Percentiles rank a stretch among this genome's conserved stretches.
phyloP scores from a whole-genome alignment of 2,329 filamentous ascomycete genomes.

The Rutstroemia sp. region DNA sequence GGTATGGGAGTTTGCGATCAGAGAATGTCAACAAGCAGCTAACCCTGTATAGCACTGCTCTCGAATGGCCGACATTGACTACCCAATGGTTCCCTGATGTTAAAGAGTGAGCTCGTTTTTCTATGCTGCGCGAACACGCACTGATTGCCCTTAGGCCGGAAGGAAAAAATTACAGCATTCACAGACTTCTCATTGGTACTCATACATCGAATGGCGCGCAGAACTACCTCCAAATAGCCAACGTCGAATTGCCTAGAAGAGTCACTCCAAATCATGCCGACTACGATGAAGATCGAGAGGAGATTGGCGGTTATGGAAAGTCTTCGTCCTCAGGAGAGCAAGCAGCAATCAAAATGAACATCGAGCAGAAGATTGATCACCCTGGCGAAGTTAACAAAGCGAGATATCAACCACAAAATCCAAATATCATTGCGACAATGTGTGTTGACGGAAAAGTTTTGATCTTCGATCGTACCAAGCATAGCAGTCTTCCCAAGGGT shows the following conservation, averaged over 20 bases:
- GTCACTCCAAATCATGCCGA: constrained; percentile 67
- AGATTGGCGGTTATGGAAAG: constrained; percentile 88
- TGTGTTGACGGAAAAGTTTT: constrained; percentile 81
- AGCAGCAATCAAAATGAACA: constrained; percentile 74
- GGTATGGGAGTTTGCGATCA: constrained; percentile 36
- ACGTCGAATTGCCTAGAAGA: constrained; percentile 84
- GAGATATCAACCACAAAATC: constrained; percentile 94
- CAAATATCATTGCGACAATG: constrained; percentile 91
- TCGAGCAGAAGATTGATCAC: constrained; percentile 94
- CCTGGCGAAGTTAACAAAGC: constrained; percentile 98
- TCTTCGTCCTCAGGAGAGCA: constrained; percentile 53
- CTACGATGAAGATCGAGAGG: constrained; percentile 85
- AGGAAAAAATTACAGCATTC: constrained; percentile 78
- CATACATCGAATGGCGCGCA: constrained; percentile 80
- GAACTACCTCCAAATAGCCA: constrained; percentile 92
- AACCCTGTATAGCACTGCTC: constrained; percentile 56
- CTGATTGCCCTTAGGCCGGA: constrained; percentile 45
- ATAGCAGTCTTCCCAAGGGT: constrained; percentile 63
- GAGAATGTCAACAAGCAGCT: constrained; percentile 7
- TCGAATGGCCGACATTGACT: constrained; percentile 96
- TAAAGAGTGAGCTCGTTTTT: constrained; percentile 50
- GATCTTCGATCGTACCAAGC: constrained; percentile 94
- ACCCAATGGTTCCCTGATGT: constrained; percentile 98
- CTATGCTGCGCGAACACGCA: background rate
- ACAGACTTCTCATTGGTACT: constrained; percentile 87